These are phyloP conservation scores for Phytophthora cactorum DNA, from an alignment of 352 stramenopile species.

Conservation along the genomic window DNA sequence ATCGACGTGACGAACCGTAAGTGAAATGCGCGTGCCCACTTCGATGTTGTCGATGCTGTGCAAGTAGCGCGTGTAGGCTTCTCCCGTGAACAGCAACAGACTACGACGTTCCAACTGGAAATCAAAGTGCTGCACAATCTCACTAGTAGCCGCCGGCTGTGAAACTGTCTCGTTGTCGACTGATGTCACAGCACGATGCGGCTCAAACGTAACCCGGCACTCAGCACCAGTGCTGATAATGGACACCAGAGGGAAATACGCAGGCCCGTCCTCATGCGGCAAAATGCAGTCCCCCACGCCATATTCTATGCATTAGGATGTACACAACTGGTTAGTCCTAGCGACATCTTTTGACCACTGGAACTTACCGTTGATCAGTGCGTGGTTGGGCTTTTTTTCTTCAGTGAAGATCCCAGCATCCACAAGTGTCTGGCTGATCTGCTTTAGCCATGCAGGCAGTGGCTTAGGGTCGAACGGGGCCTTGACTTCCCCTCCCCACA, in stretches of 20 bases:
- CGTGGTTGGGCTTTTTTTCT: constrained; percentile 63
- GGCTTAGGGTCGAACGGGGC: constrained; percentile 47
- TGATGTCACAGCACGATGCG: constrained; percentile 45
- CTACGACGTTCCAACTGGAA: constrained; percentile 59
- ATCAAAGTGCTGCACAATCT: constrained; percentile 30
- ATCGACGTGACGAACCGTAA: constrained; percentile 65
- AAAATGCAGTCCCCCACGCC: constrained; percentile 69
- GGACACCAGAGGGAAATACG: constrained; percentile 71
- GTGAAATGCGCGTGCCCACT: constrained; percentile 52
- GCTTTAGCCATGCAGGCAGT: constrained; percentile 59
- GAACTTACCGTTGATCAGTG: constrained; percentile 70
- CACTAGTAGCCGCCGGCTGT: neutral
- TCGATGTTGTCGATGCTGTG: constrained; percentile 69
- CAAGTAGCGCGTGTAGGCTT: constrained; percentile 64
- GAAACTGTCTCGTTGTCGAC: neutral
- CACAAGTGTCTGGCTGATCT: constrained; percentile 59
- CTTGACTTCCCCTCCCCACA: constrained; percentile 74
- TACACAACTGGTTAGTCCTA: neutral
- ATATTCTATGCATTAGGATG: constrained; percentile 48
- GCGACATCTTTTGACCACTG: neutral
- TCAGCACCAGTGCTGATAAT: constrained; percentile 71
- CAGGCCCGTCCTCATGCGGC: constrained; percentile 72
- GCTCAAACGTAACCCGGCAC: constrained; percentile 62
- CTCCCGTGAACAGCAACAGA: constrained; percentile 60
- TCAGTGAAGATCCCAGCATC: constrained; percentile 56